Conservation (phyloP, 345 rosid genomes). For the Stellera chamaejasme region DNA sequence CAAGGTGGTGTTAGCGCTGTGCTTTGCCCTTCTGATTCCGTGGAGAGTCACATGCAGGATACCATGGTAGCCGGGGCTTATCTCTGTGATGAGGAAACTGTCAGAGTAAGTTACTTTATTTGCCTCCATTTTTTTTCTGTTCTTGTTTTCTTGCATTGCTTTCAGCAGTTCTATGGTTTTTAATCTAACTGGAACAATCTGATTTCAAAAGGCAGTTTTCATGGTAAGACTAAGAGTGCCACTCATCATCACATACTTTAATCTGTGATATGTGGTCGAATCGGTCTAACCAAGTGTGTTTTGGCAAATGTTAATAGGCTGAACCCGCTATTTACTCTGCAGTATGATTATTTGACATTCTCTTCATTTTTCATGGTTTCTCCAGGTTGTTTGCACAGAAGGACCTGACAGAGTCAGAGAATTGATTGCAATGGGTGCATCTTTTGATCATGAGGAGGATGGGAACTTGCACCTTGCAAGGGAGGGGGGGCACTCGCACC, state of each 20-base stretch:
- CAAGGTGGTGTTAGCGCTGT: constrained; percentile 99
- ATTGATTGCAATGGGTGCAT: constrained; percentile 87
- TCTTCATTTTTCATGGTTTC: constrained; percentile 5
- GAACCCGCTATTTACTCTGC: too few relatives aligned
- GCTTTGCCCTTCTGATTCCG: constrained; percentile 85
- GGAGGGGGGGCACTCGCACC: constrained; percentile 97
- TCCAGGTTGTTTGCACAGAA: constrained; percentile 90
- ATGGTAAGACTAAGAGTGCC: too few relatives aligned
- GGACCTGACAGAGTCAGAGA: constrained; percentile 95
- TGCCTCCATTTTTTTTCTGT: background rate
- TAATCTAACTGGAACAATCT: too few relatives aligned
- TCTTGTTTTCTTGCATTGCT: too few relatives aligned
- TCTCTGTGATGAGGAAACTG: constrained; percentile 93
- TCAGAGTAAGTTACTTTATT: constrained; percentile 53
- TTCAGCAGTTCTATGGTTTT: too few relatives aligned
- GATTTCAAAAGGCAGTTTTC: too few relatives aligned
- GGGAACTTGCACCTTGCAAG: constrained; percentile 96
- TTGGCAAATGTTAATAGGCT: too few relatives aligned
- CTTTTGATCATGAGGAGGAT: constrained; percentile 89
- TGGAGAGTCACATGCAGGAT: constrained; percentile 96
- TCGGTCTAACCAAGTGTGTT: too few relatives aligned
- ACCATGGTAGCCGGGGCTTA: constrained; percentile 94
- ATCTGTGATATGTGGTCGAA: too few relatives aligned
- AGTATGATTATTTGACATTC: background rate
- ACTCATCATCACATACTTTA: too few relatives aligned